Conservation (phyloP, 352 stramenopile genomes). For the Phytophthora tubulina region DNA sequence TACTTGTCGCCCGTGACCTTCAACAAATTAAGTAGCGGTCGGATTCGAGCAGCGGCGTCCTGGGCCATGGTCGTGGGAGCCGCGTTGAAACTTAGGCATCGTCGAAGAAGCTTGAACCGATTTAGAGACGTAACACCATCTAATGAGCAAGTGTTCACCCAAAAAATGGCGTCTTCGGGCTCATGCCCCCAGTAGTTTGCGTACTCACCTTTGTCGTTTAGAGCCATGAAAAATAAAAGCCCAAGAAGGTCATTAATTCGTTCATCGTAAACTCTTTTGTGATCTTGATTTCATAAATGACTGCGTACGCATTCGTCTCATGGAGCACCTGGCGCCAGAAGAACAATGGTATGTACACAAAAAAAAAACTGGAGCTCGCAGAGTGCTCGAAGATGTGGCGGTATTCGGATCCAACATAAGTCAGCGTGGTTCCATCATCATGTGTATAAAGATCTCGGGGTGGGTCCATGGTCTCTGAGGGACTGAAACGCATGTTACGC, state of each 20-base stretch:
- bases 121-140: constrained; percentile 2
- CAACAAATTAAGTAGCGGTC: neutral
- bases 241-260: constrained; percentile 2
- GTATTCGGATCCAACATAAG: neutral
- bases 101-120: constrained; percentile 4
- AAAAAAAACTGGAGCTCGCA: neutral
- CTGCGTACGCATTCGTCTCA: constrained; percentile 5
- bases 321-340: constrained; percentile 6
- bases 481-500: too few species aligned
- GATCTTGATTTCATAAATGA: neutral
- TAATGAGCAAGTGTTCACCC: constrained; percentile 1
- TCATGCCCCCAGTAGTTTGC: neutral
- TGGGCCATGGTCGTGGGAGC: neutral
- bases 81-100: constrained; percentile 1
- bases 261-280: neutral
- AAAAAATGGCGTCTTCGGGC: constrained; percentile 5
- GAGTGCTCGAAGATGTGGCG: constrained; percentile 5
- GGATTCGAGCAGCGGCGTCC: neutral
- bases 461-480: neutral
- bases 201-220: constrained; percentile 10
- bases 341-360: constrained; percentile 1
- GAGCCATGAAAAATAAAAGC: constrained; percentile 7
- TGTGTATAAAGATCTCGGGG: neutral
- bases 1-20: neutral
- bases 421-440: neutral